Evolutionary conservation across 371 early-diverging fungal species (phyloP), one percentile per base, ranked within the genome.

Genomic region (Dichotomocladium elegans): DNA sequence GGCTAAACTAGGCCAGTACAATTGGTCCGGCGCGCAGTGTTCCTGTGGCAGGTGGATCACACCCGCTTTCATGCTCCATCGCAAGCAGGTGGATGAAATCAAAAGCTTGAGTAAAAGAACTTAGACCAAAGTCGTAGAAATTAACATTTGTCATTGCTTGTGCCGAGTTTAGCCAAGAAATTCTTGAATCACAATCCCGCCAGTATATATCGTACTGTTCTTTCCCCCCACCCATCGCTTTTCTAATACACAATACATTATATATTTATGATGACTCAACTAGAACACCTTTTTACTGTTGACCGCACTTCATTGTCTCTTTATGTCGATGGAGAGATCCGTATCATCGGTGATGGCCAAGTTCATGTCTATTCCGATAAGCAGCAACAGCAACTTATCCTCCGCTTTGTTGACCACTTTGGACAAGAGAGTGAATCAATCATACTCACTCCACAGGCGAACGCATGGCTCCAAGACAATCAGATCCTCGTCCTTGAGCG

Each of bases 31-130:
- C 52, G 80, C 74, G 21, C 88, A 89, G 62, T 93, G 93, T 59
- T 87, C 89, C 40, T 93, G 93, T 66, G 92, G 92, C 33, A 73
- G 81, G 42, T 93, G 93, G 93, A 80, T 93, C 51, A 88, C 90
- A 14, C 93, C 93, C 31, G 86, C 91, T 5, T 90, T 93, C 57
- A 85, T 81, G 79, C 61, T 93, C 46, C 90, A 91, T 67, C 77
- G 83, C 51, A 84, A 83, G 57, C 84, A 86, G 60, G 85, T 91
- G 11, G 91, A 91, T 55, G 81, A 81, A 54, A 47, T 75, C 14
- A 60, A 50, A 51, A 68, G 58, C 37, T 17, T 37, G 12, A 41
- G 10, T 21, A 22, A 43, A 21, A 15, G 21, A 37, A 21, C 26
- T 28, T 27, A 27, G 21, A 49, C 37, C 34, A 37, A 37, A 17